Evolutionary conservation across 176 grass and related monocot species (phyloP), one percentile per base, ranked within the genome.

Genomic region (Carex scoparia): DNA sequence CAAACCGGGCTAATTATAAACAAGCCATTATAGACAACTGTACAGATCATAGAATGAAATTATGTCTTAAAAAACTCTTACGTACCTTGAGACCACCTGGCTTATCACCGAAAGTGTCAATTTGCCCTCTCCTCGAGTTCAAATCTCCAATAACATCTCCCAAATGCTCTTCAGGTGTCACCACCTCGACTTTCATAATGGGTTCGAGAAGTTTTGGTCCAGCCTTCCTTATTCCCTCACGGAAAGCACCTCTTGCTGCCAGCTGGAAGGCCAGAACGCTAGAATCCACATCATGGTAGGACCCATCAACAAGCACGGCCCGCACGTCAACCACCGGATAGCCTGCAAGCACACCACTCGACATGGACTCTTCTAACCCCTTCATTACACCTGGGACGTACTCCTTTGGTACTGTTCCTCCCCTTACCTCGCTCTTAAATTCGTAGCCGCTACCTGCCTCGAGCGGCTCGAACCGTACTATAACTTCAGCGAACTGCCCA

Each of bases 101-200:
- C 40, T 98, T 98, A 79, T 98, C 96, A 10, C 93, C 90, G 28
- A 98, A 98, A 81, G 79, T 90, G 67, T 98, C 94, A 85, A 98
- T 94, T 7, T 89, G 88, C 68, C 96, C 96, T 93, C 96, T 94
- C 77, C 96, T 93, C n/a, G 93, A 95, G 89, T 95, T 98, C 86
- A 98, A 60, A 72, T 98, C 96, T 90, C 96, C 96, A 84, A 98
- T 98, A 88, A 98, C 96, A 90, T 98, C 96, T 0, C 96, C 96
- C 85, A 98, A 81, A 92, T 98, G 96, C 10, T 98, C 95, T 91
- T 98, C 95, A 61, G 95, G 95, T 30, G 95, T 98, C 68, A 98
- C 88, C 55, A 98, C 95, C 86, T 98, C 95, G 75, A 98, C 95
- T 84, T 64, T 92, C 95, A 98, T 98, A 81, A 98, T 86, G 37